Base-by-base conservation (phyloP, 192 early-diverging fungal genomes). In the Phlyctochytrium arcticum region DNA sequence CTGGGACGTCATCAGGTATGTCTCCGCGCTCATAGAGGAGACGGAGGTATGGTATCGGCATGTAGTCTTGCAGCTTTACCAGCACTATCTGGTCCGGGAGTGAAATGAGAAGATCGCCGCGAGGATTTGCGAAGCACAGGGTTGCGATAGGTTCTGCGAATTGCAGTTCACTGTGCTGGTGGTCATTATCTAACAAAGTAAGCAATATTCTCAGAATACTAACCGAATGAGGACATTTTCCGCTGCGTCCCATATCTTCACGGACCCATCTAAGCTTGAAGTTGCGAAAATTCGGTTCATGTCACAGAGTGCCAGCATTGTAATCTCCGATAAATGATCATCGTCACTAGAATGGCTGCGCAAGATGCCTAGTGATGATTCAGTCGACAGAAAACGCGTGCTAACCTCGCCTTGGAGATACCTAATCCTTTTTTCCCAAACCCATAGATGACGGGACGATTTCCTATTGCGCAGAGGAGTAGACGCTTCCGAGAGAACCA, bases 161-260 rank as follows among this genome's bases (percentile, higher is more conserved):
- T 50, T 83, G 81, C 4, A 83, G 71, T 63, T 83, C 81, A 36
- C 79, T 79, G 54, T 6, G 48, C 19, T 53, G 17, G 12, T 2
- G 50, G 50, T 12, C 26, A n/a, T 1, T 44, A 44, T 44, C 39
- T n/a, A 44, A 12, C 12, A 53, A 12, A 15, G 2, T 37, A 24
- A 50, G 24, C 39, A 12, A 2, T 26, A 17, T 3, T 27, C 55
- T 23, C 8, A 57, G 29, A 2, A 27, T 2, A 54, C 56, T 29
- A 56, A 74, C 74, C 77, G 30, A 3, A 79, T 48, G 19, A 80
- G 57, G 33, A 35, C 33, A 62, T 74, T 78, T 33, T 47, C 70
- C 5, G 36, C 42, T 7, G 53, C 63, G 46, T 80, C 75, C 80
- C 80, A 82, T 19, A 82, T 73, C 54, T 78, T 82, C 5, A 75